These are phyloP conservation scores for Puccinia hordei DNA, from an alignment of 1,284 basidiomycete species.

Conservation along the genomic window DNA sequence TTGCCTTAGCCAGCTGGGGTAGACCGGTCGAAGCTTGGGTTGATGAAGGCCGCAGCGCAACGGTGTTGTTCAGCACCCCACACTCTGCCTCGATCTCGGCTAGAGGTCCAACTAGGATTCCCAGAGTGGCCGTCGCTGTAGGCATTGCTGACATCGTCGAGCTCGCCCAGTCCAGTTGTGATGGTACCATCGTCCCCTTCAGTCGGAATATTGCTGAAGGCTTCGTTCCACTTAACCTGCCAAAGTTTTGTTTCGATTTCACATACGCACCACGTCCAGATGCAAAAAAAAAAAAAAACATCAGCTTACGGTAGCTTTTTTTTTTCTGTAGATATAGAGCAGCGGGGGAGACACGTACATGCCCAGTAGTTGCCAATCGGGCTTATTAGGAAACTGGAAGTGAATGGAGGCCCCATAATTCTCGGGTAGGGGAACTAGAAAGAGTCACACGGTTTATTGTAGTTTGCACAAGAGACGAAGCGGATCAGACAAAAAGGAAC, in stretches of 20 bases:
- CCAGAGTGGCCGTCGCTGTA: slow-evolving; percentile 68
- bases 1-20: slow-evolving; percentile 65
- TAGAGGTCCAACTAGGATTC: slow-evolving; percentile 68
- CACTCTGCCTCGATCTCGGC: slow-evolving; percentile 62
- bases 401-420: slow-evolving; percentile 87
- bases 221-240: slow-evolving; percentile 83
- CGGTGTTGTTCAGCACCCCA: slow-evolving; percentile 46
- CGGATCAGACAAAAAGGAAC: too few species aligned
- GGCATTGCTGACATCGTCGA: not conserved
- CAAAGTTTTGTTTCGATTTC: not conserved
- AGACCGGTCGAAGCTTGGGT: slow-evolving; percentile 14
- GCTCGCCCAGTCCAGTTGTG: slow-evolving; percentile 34
- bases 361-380: slow-evolving; percentile 82
- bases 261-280: slow-evolving; percentile 17
- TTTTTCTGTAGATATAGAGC: not conserved
- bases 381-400: slow-evolving; percentile 74
- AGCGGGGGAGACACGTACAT: slow-evolving; percentile 67
- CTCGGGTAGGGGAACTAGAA: slow-evolving; percentile 77
- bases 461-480: slow-evolving; percentile 4
- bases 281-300: slow-evolving; percentile 31
- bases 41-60: slow-evolving; percentile 16
- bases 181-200: slow-evolving; percentile 65
- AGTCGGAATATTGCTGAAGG: slow-evolving; percentile 89
- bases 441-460: slow-evolving; percentile 18
- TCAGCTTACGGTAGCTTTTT: not conserved